A percentile compares a stretch with the other conserved stretches of the same genome.
These are phyloP conservation scores for Lepidopterella palustris DNA, from an alignment of 495 filamentous ascomycete genomes.

Conservation along the genomic window DNA sequence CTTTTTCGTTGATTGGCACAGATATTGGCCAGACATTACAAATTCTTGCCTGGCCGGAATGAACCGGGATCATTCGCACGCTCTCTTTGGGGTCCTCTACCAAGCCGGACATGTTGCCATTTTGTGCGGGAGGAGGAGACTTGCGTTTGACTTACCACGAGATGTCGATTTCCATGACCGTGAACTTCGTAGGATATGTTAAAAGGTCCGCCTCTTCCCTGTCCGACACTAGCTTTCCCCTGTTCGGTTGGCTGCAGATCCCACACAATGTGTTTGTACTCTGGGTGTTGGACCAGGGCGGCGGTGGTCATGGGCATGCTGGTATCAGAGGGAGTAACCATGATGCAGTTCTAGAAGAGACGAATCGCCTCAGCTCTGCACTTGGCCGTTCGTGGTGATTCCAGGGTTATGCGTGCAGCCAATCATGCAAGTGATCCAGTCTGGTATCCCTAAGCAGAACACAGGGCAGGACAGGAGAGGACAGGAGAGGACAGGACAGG, in stretches of 20 bases:
- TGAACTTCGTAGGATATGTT: slow-evolving; percentile 73
- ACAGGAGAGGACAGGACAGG: too few relatives aligned
- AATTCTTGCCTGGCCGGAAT: background rate
- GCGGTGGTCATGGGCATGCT: slow-evolving; percentile 13
- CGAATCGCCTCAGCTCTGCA: slow-evolving; percentile 13
- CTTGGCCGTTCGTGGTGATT: background rate
- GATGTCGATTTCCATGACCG: slow-evolving; percentile 60
- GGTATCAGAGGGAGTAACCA: slow-evolving; percentile 4
- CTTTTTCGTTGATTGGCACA: background rate
- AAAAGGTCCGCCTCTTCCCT: slow-evolving; percentile 59
- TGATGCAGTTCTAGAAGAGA: background rate
- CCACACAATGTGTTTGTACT: slow-evolving; percentile 52
- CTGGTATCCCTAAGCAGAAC: background rate
- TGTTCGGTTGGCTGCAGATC: slow-evolving; percentile 52
- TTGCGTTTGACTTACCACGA: slow-evolving; percentile 53
- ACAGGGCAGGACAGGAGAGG: background rate
- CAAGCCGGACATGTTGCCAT: too few relatives aligned
- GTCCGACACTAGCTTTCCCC: slow-evolving; percentile 55
- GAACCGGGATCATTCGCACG: background rate
- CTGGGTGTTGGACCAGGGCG: slow-evolving; percentile 46
- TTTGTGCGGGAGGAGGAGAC: background rate
- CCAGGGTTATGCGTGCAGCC: too few relatives aligned
- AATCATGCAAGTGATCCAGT: background rate
- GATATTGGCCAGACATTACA: slow-evolving; percentile 10
- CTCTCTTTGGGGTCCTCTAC: too few relatives aligned